Evolutionary conservation across 2,329 filamentous ascomycete species (phyloP).

Genomic region (Calonectria hongkongensis): DNA sequence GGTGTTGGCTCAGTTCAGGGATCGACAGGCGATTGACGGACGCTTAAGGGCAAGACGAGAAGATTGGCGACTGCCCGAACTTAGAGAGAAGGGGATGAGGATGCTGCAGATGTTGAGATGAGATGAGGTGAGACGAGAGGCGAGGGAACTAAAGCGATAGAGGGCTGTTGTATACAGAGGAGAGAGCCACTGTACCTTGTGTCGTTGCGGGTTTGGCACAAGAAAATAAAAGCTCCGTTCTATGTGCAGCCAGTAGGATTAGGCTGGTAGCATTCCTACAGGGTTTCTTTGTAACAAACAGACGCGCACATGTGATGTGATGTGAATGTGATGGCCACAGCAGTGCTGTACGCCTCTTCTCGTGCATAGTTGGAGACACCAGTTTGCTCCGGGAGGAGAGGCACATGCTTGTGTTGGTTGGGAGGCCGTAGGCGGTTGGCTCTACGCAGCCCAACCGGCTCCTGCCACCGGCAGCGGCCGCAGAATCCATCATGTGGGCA

Average conservation of each 20-base stretch:
- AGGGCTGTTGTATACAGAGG: not conserved
- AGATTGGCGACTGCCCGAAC: slow-evolving; percentile 4
- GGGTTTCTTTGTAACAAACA: not conserved
- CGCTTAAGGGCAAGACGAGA: not conserved
- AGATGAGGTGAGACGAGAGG: slow-evolving; percentile 23
- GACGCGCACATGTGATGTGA: slow-evolving; percentile 2
- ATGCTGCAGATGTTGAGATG: not conserved
- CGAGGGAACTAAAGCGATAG: not conserved
- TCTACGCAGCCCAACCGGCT: slow-evolving; percentile 13
- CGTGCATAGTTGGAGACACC: not conserved
- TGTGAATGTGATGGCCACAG: not conserved
- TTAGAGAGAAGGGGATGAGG: not conserved
- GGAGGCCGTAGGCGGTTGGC: not conserved
- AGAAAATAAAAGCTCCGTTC: not conserved
- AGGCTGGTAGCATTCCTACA: not conserved
- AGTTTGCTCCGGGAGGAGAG: not conserved
- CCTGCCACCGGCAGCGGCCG: slow-evolving; percentile 7
- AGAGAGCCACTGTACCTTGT: not conserved
- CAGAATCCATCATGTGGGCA: slow-evolving; percentile 25
- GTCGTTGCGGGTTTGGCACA: not conserved
- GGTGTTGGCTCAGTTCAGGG: slow-evolving; percentile 6
- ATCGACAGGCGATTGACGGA: slow-evolving; percentile 28
- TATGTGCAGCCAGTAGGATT: not conserved
- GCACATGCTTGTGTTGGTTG: not conserved
- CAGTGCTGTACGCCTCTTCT: not conserved